Evolutionary conservation across 2,329 filamentous ascomycete genomes (phyloP).

Genomic region (Cercospora beticola): DNA sequence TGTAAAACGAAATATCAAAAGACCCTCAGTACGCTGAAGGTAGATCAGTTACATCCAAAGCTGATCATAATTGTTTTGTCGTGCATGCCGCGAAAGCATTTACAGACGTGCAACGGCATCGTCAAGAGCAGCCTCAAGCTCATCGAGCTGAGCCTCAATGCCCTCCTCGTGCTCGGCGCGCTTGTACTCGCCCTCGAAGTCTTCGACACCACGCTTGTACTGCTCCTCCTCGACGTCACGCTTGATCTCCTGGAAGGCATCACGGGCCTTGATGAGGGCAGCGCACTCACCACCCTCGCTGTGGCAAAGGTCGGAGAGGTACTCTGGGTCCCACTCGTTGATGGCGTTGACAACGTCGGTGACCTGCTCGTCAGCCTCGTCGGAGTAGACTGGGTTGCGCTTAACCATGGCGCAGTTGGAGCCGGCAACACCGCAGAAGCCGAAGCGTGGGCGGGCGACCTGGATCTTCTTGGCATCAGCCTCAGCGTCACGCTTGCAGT

Average conservation of each 20-base stretch:
- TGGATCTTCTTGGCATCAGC: slow-evolving; percentile 1
- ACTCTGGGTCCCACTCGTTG: slow-evolving; percentile 25
- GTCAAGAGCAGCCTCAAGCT: slow-evolving; percentile 15
- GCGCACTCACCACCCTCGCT: slow-evolving; percentile 30
- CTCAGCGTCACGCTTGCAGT: slow-evolving; percentile 39
- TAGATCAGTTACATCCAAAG: slow-evolving; percentile 9
- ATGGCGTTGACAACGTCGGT: slow-evolving; percentile 15
- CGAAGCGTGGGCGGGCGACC: slow-evolving; percentile 17
- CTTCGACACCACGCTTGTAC: slow-evolving; percentile 10
- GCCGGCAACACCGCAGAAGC: slow-evolving; percentile 43
- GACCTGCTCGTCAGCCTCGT: slow-evolving; percentile 41
- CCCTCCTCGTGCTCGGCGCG: slow-evolving; percentile 14
- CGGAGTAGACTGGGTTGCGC: slow-evolving; percentile 28
- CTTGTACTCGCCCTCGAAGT: slow-evolving; percentile 15
- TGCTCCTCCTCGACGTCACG: slow-evolving; percentile 29
- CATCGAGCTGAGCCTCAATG: slow-evolving; percentile 7
- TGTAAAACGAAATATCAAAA: background rate
- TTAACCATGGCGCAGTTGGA: slow-evolving; percentile 41
- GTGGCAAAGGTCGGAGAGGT: slow-evolving; percentile 22
- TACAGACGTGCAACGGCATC: slow-evolving; percentile 10
- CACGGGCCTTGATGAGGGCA: slow-evolving; percentile 31
- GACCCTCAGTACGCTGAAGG: background rate
- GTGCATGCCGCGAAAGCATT: background rate
- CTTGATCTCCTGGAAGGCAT: slow-evolving; percentile 29
- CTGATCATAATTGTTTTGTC: slow-evolving; percentile 6